phyloP scores from a whole-genome alignment of 805 yeast species.

The Pichia cabralensis region DNA sequence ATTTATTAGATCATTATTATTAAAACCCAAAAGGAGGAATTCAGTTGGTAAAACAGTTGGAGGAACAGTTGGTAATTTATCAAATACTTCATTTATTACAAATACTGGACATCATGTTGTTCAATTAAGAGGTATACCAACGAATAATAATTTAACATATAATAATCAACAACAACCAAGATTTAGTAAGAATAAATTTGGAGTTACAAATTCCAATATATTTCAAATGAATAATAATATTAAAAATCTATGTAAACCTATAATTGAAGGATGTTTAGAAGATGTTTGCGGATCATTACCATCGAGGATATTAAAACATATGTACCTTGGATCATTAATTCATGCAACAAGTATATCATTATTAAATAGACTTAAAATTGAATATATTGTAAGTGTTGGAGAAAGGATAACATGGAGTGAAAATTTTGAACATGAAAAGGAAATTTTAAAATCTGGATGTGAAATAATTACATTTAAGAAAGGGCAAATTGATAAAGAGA shows the following conservation, averaged over 20 bases:
- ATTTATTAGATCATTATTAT: slow-evolving; percentile 12
- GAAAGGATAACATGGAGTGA: slow-evolving; percentile 62
- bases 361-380: slow-evolving; percentile 55
- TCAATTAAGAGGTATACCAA: slow-evolving; percentile 20
- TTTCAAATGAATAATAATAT: too few relatives aligned
- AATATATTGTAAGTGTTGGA: slow-evolving; percentile 76
- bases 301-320: slow-evolving; percentile 69
- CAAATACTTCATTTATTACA: slow-evolving; percentile 14
- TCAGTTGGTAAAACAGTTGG: slow-evolving; percentile 5
- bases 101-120: slow-evolving; percentile 24
- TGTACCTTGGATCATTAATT: slow-evolving; percentile 73
- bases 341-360: slow-evolving; percentile 72
- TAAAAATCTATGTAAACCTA: neutral
- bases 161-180: too few relatives aligned
- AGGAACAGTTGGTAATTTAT: slow-evolving; percentile 5
- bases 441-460: slow-evolving; percentile 21
- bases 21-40: slow-evolving; percentile 15
- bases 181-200: too few relatives aligned
- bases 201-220: too few relatives aligned
- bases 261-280: slow-evolving; percentile 22
- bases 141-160: too few relatives aligned
- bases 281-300: slow-evolving; percentile 59
- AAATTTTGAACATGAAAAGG: slow-evolving; percentile 9
- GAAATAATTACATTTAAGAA: slow-evolving; percentile 18
- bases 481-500: slow-evolving; percentile 9